Base-by-base conservation (phyloP, 495 filamentous ascomycete genomes). In the Ramalina intermedia region DNA sequence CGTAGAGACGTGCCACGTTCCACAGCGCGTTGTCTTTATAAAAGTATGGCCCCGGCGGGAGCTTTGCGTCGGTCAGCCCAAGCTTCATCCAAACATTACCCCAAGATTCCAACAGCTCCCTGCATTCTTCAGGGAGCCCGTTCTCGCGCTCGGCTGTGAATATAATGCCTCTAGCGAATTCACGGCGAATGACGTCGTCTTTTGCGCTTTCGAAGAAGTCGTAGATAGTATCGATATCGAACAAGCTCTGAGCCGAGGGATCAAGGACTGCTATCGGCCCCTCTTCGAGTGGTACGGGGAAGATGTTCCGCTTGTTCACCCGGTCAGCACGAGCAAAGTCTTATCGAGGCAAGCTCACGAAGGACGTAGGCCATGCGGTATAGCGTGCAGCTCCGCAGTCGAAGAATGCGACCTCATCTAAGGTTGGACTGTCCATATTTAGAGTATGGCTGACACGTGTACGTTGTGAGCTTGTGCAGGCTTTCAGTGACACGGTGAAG, bases 191-290 rank as follows among this genome's bases (percentile, higher is more conserved):
- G 8, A 48, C 46, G 23, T 48, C 46, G 39, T 48, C 29, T 48
- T 43, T 43, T 8, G 46, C 9, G 13, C 35, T 21, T 16, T 48
- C 46, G 20, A 48, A 48, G 36, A 37, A 48, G 8, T 48, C n/a
- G 13, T 43, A 4, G 23, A 24, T 24, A 6, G 23, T 24, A 24
- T 24, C 23, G 23, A 24, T 24, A 24, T 24, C 6, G n/a, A 48
- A 36, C 29, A 9, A 48, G n/a, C 0, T 65, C 65, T 12, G 60
- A 56, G 12, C 61, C 57, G 0, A 43, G n/a, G 12, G 8, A 36
- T 42, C 46, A n/a, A 40, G 21, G 29, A 37, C 9, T 17, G 16
- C 46, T 18, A 48, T 24, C 3, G 36, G 46, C 2, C 36, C 46
- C 12, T 48, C 13, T 4, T 40, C 1, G n/a, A 37, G n/a, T 17